Base-by-base conservation (phyloP, 345 rosid genomes). In the Corchorus capsularis region DNA sequence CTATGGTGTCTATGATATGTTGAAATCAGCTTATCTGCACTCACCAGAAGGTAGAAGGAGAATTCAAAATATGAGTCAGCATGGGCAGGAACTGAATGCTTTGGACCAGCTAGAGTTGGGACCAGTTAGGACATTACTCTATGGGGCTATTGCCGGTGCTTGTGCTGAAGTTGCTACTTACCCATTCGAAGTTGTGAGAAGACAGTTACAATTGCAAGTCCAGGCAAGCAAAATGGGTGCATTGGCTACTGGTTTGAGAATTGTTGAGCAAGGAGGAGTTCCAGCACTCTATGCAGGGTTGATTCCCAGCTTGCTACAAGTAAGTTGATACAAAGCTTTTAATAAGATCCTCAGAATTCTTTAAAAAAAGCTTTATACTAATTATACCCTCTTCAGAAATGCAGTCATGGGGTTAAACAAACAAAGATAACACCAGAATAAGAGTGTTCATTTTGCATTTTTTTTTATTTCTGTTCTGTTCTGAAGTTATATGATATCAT, bases 81-180 rank as follows among this genome's bases (percentile, higher is more conserved):
- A 83, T 45, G 90, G 81, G 19, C 84, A 85, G 67, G 92, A 88
- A 55, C 82, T 88, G 54, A 89, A 83, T 55, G 91, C 91, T 76
- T 89, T 91, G 8, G 89, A 89, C 54, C 92, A 83, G 80, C 89
- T 91, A n/a, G 93, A 91, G 84, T 84, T 91, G 82, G 92, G 96
- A 75, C 91, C 96, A 34, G 20, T 86, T 50, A 84, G 90, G 83
- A 91, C 96, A 57, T 77, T 89, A 79, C 56, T 91, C 17, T 86
- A 91, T 65, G 96, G 92, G 69, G 96, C 96, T 65, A 46, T 89
- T 74, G 86, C 96, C 5, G 93, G 96, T 66, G 96, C 96, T 69
- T 91, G 96, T 80, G 88, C 96, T 5, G 93, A 91, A 81, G 92
- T 90, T 76, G 89, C 91, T 9, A 88, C 93, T 22, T 91, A 89